A percentile compares a stretch with the other conserved stretches of the same genome.
Conservation (phyloP, 2,329 filamentous ascomycete genomes). For the Alternaria rosae region DNA sequence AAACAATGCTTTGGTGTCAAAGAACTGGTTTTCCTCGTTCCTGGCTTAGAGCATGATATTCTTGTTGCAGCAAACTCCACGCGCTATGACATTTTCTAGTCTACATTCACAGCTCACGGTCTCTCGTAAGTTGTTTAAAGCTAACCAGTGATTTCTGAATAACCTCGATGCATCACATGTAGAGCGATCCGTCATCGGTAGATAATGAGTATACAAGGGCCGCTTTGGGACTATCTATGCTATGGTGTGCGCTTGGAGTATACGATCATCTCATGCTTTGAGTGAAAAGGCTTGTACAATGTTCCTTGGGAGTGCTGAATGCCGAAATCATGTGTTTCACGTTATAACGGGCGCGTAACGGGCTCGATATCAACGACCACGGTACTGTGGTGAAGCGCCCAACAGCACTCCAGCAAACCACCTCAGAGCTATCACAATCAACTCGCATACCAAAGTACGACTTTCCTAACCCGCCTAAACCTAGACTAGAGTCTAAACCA, state of each 20-base stretch:
- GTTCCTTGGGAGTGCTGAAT: conserved; percentile 5
- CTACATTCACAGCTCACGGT: too few species aligned
- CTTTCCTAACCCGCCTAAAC: not conserved
- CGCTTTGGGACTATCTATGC: not conserved
- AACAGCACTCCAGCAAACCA: not conserved
- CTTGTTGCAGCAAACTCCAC: too few species aligned
- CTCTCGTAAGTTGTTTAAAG: too few species aligned
- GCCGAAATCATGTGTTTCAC: not conserved
- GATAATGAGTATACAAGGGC: not conserved
- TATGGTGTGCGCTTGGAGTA: not conserved
- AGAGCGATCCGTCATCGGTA: not conserved
- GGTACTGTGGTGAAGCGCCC: not conserved
- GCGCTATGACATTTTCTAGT: too few species aligned
- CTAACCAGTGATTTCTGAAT: not conserved
- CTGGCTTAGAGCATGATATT: too few species aligned
- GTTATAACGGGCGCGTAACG: not conserved
- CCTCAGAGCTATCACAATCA: not conserved
- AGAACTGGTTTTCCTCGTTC: too few species aligned
- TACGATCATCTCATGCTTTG: not conserved
- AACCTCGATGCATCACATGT: not conserved
- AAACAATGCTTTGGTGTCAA: not conserved
- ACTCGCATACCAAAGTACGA: not conserved
- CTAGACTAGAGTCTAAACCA: not conserved
- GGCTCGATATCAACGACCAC: not conserved
- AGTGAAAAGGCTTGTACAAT: conserved; percentile 3